Evolutionary conservation across 2,329 filamentous ascomycete genomes (phyloP).

Genomic region (Aspergillus jensenii): DNA sequence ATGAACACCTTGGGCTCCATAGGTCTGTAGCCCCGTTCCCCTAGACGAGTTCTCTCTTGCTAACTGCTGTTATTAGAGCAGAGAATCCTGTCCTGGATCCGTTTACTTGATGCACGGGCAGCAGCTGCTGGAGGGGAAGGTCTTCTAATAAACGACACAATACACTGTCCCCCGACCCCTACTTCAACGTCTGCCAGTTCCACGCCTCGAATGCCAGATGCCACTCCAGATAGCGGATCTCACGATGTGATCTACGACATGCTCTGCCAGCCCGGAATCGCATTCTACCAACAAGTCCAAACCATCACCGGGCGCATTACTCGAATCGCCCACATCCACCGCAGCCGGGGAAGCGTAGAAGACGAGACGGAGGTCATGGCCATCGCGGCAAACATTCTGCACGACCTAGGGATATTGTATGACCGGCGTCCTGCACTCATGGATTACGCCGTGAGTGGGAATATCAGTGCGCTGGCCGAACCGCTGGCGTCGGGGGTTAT

Average conservation of each 20-base stretch:
- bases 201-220: background rate
- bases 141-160: background rate
- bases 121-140: background rate
- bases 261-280: background rate
- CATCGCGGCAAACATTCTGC: background rate
- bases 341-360: background rate
- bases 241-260: background rate
- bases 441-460: background rate
- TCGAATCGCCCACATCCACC: background rate
- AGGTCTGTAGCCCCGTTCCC: background rate
- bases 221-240: background rate
- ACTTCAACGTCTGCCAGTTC: background rate
- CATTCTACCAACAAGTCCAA: background rate
- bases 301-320: background rate
- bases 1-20: background rate
- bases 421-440: background rate
- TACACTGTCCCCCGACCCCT: background rate
- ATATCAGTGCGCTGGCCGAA: background rate
- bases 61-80: background rate
- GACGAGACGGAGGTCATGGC: conserved; percentile 1
- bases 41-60: background rate
- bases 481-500: background rate
- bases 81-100: background rate
- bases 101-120: background rate
- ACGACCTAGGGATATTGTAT: background rate